Percentiles rank a stretch among this genome's conserved stretches.
Evolutionary conservation across 352 stramenopile genomes (phyloP).

Genomic region (Pythium phragmitis): DNA sequence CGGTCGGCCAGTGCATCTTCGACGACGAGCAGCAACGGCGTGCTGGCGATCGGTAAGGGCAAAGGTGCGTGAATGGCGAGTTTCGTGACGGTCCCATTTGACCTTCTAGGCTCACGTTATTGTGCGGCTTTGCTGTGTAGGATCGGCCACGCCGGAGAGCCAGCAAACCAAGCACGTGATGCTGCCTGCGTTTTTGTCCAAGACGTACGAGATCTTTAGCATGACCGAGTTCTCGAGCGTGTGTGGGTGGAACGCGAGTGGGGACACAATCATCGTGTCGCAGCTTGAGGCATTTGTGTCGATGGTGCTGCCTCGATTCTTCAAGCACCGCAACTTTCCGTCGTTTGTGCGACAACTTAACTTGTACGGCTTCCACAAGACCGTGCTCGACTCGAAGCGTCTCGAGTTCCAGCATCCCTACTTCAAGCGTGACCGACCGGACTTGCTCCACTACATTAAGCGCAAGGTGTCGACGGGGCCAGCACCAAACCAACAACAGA

Average conservation of each 20-base stretch:
- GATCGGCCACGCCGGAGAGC: neutral
- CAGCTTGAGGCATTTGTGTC: slow-evolving; percentile 81
- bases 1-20: slow-evolving; percentile 9
- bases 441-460: slow-evolving; percentile 88
- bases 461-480: slow-evolving; percentile 73
- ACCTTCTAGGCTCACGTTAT: neutral
- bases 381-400: slow-evolving; percentile 88
- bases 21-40: slow-evolving; percentile 4
- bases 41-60: slow-evolving; percentile 8
- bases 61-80: slow-evolving; percentile 7
- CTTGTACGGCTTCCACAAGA: slow-evolving; percentile 94
- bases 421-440: slow-evolving; percentile 86
- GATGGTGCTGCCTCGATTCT: slow-evolving; percentile 87
- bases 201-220: slow-evolving; percentile 94
- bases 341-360: slow-evolving; percentile 95
- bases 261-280: slow-evolving; percentile 92
- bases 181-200: slow-evolving; percentile 90
- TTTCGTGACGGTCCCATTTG: neutral
- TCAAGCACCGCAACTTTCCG: slow-evolving; percentile 93
- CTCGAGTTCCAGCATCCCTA: slow-evolving; percentile 93
- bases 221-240: slow-evolving; percentile 78
- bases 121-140: neutral
- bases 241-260: slow-evolving; percentile 89
- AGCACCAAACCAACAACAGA: slow-evolving; percentile 32
- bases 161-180: slow-evolving; percentile 72